These are phyloP conservation scores for Diplosphaera chodatii DNA, from an alignment of 139 green algal species.

Conservation along the genomic window DNA sequence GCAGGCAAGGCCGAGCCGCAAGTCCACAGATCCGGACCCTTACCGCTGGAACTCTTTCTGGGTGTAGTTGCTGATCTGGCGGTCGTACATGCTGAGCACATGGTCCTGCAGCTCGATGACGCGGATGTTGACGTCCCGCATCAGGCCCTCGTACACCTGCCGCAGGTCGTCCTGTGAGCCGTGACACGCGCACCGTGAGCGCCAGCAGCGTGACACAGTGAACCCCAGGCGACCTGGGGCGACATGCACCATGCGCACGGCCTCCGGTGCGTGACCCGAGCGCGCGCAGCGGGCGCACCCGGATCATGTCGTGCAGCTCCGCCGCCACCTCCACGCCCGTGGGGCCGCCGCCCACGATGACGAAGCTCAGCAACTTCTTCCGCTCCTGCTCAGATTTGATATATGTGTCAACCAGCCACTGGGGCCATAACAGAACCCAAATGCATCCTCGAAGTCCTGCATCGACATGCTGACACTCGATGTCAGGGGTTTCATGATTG, in stretches of 20 bases:
- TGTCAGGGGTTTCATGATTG: too few species aligned
- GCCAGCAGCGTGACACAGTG: too few species aligned
- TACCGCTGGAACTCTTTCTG: conserved; percentile 45
- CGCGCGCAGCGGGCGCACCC: conserved; percentile 2
- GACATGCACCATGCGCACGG: too few species aligned
- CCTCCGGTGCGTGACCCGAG: too few species aligned
- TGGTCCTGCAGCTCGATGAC: conserved; percentile 86
- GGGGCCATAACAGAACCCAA: too few species aligned
- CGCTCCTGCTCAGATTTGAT: conserved; percentile 49
- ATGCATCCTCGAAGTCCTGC: too few species aligned
- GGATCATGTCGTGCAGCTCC: conserved; percentile 86
- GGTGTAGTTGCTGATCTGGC: conserved; percentile 77
- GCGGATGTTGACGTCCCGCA: conserved; percentile 49
- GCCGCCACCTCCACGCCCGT: conserved; percentile 89
- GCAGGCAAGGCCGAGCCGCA: too few species aligned
- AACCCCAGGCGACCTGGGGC: too few species aligned
- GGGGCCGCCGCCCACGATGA: conserved; percentile 83
- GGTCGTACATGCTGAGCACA: conserved; percentile 86
- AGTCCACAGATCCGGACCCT: too few species aligned
- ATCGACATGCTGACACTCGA: too few species aligned
- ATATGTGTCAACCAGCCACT: too few species aligned
- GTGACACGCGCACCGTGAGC: too few species aligned
- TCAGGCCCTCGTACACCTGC: conserved; percentile 32
- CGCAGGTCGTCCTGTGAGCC: conserved; percentile 14
- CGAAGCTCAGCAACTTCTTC: conserved; percentile 78